Evolutionary conservation across 1,284 basidiomycete genomes (phyloP), one percentile per base, ranked within the genome.

Genomic region (Cryptococcus deneoformans): DNA sequence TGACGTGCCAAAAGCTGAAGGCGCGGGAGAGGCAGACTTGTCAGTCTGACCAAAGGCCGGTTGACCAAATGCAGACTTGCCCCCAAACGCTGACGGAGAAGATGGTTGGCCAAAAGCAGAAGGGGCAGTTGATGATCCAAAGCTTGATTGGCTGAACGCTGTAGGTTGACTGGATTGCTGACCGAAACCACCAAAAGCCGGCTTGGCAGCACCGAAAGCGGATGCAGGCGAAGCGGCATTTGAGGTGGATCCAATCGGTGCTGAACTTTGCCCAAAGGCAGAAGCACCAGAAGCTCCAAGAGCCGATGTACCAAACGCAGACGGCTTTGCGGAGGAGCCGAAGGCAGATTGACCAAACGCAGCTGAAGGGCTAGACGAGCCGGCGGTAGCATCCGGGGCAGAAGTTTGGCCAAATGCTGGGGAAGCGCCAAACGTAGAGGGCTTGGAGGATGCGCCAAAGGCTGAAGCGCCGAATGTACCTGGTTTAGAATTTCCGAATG

Each of bases 41-140:
- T 51, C 35, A 20, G 62, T 34, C 45, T 62, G 56, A 1, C 66
- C 69, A 50, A 70, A 69, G 2, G 61, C 58, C 8, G 77, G 80
- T 35, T 79, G 77, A 1, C 71, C 72, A 64, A 85, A 84, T 60
- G 82, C 82, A 3, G 81, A 82, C 14, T 40, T n/a, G 44, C 71
- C 69, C 29, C 20, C 20, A 20, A 20, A 20, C 20, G 20, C 20
- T 20, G 20, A 20, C 20, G 20, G 20, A 20, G 20, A 20, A 20
- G 20, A 20, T 20, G 20, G 20, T 20, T 20, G 20, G 20, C 20
- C 50, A 29, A 8, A 70, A 1, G 73, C 67, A 4, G 69, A 53
- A n/a, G 70, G 57, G 11, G 69, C 54, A 11, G 66, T 59, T 12
- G 62, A 29, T 11, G 40, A 8, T 59, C 56, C 65, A 54, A 73